Base-by-base conservation (phyloP, 2,329 filamentous ascomycete genomes). In the Fusarium beomiforme region DNA sequence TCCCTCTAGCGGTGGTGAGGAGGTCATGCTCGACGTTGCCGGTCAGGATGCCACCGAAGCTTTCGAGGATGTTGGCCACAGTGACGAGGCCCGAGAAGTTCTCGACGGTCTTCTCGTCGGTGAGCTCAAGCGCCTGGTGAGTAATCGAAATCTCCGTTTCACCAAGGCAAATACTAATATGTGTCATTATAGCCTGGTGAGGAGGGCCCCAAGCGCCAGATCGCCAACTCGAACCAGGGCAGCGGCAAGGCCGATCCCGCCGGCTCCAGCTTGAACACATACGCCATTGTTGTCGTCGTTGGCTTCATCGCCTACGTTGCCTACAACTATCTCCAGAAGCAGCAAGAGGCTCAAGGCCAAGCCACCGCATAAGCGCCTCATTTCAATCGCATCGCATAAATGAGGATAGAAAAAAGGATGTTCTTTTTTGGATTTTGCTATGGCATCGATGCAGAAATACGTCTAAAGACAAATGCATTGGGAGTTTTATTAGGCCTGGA, bases 31-130 rank as follows among this genome's bases (percentile, higher is more conserved):
- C 76, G 96, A 99, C 77, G 95, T 98, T 72, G 96, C 88, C 79
- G 96, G 96, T 76, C 95, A 97, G 85, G 96, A 99, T 83, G 92
- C 93, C 78, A 97, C 95, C 77, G 96, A 98, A 85, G 95, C 96
- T 69, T 99, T 99, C 81, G 96, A 99, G 87, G 96, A 99, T 84
- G 96, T 99, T 79, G 96, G 96, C 80, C 96, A 99, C 92, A 97
- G 93, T 78, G 96, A 99, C 83, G 96, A 99, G 88, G 96, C 96
- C 75, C 92, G 96, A 75, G 95, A 98, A 86, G 95, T 97, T 75
- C 90, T 99, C 63, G 90, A 92, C 34, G 89, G 90, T 78, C 86
- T 97, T 73, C 83, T 90, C 56, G 88, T 96, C 74, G 95, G 93
- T 73, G 87, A 80, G 39, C 83, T 98, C 81, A 97, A 97, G 90